Base-by-base conservation (phyloP, 2,329 filamentous ascomycete species). In the Scortechinia acanthostroma region DNA sequence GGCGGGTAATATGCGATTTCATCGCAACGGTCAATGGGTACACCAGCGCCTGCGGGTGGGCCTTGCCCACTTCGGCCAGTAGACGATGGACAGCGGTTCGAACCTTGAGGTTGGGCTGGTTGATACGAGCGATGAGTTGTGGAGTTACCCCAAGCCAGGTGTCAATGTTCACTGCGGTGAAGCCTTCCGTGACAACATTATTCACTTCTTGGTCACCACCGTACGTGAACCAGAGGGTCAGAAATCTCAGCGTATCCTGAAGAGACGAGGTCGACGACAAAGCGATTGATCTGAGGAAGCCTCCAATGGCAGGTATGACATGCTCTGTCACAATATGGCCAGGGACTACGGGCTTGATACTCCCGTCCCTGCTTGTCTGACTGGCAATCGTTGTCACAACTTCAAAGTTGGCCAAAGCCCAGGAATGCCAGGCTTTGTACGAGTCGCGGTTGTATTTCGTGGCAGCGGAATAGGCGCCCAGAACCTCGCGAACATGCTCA, bases 401-500 rank as follows among this genome's bases (percentile, higher is more conserved):
- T 65, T 99, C 91, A 56, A 98, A 99, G 63, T 98, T 99, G 45
- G 93, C 91, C 50, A 98, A 67, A 10, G 93, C 94, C 91, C 93
- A 99, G 0, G 93, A 88, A 64, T 99, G 93, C 93, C 93, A 99
- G 4, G 94, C 93, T 66, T 98, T 99, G 70, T 98, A 98, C 80
- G 91, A 98, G 49, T 85, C 83, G 23, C 89, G 85, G 60, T 98
- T 95, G 66, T 94, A 96, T 48, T 88, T 84, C 2, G 93, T 98
- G 1, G 94, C 94, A 48, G 91, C 85, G 16, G 83, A 83, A 62
- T 97, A 98, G 2, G 93, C 90, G n/a, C 80, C 77, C 20, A 98
- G 71, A 47, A 98, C 90, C 45, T 97, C 91, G 44, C 87, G 80
- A 3, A 95, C 88, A 52, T 88, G 83, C 5, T 88, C 85, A 6